Percentiles rank a stretch among this genome's conserved stretches.
Conservation (phyloP, 176 grass and related monocot genomes). For the Rhipidocladum racemiflorum region DNA sequence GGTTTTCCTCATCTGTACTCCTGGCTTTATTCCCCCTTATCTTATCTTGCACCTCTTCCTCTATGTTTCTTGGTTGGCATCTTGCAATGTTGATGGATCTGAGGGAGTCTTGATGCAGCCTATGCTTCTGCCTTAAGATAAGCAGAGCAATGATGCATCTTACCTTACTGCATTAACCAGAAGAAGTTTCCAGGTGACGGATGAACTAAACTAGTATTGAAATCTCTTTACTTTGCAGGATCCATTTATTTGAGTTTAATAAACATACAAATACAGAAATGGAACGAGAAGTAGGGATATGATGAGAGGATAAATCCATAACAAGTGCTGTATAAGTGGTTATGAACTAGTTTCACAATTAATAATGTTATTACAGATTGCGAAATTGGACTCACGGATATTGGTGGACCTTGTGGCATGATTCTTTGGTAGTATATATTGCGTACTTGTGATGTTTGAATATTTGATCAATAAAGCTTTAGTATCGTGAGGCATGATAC, state of each 20-base stretch:
- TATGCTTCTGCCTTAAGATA: slow-evolving; percentile 34
- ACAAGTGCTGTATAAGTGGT: neutral
- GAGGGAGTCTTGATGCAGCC: slow-evolving; percentile 19
- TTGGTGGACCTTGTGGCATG: neutral
- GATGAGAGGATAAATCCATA: neutral
- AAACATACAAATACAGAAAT: neutral
- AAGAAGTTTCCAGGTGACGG: neutral
- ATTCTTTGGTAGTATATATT: neutral
- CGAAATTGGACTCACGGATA: neutral
- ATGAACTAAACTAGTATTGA: neutral
- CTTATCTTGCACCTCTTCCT: slow-evolving; percentile 20
- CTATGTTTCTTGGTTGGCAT: slow-evolving; percentile 32
- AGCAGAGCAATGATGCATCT: slow-evolving; percentile 21
- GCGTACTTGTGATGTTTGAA: too few relatives aligned
- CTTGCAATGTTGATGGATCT: slow-evolving; percentile 23
- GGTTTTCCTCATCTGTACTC: slow-evolving; percentile 33
- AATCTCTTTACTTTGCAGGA: neutral
- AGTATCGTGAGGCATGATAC: too few relatives aligned
- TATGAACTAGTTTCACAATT: neutral
- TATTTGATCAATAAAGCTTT: too few relatives aligned
- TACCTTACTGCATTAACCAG: slow-evolving; percentile 7
- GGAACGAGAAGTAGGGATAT: neutral
- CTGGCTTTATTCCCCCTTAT: slow-evolving; percentile 29
- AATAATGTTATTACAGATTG: neutral
- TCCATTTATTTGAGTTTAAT: slow-evolving; percentile 1